Percentiles rank a stretch among this genome's conserved stretches.
Evolutionary conservation across 495 filamentous ascomycete species (phyloP).

Genomic region (Darksidea phi): DNA sequence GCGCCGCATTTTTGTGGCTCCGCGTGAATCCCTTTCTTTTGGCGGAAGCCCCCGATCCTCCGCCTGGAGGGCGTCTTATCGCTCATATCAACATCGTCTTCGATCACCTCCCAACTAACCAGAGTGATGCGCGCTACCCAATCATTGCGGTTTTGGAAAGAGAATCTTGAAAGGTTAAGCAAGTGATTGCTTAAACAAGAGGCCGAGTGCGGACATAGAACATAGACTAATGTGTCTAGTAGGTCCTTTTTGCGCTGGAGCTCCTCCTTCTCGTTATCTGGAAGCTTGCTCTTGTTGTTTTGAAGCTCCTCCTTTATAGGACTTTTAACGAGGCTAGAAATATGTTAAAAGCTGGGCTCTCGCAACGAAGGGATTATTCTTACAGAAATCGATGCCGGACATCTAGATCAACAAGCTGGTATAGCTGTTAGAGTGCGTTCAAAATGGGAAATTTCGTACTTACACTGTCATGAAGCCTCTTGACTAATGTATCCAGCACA

Average conservation of each 20-base stretch:
- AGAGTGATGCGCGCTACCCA: constrained; percentile 16
- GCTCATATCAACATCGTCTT: not conserved
- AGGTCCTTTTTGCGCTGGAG: no score
- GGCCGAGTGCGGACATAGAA: constrained; percentile 7
- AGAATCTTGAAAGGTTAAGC: constrained; percentile 11
- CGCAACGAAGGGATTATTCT: no score
- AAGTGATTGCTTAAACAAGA: constrained; percentile 10
- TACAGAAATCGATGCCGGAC: constrained; percentile 14
- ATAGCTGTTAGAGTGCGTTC: not conserved
- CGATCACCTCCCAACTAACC: not conserved
- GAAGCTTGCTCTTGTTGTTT: no score
- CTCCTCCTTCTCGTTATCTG: no score
- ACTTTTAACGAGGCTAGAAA: no score
- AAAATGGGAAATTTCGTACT: not conserved
- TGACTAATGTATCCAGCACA: not conserved
- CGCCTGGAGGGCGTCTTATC: not conserved
- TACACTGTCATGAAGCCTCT: constrained; percentile 12
- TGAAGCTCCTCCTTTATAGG: no score
- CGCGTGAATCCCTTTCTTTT: no score
- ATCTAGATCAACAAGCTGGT: constrained; percentile 17
- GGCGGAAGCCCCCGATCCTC: no score
- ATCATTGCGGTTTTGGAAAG: not conserved
- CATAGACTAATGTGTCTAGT: no score
- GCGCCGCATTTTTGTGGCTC: no score
- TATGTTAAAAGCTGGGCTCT: no score